phyloP scores from a whole-genome alignment of 768 basidiomycete genomes.

The Tulasnella calospora region DNA sequence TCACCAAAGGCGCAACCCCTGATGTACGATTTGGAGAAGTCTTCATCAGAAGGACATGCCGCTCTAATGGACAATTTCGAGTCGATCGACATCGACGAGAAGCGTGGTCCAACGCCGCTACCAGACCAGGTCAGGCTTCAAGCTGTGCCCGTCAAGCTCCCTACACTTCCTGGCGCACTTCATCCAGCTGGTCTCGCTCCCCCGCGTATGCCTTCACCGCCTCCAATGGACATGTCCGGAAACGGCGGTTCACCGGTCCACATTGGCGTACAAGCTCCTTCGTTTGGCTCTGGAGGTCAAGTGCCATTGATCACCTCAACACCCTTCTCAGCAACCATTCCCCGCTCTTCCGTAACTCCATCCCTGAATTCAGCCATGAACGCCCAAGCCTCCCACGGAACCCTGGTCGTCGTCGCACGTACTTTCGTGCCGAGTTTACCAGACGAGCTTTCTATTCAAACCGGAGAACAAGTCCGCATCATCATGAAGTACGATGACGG shows the following conservation, averaged over 20 bases:
- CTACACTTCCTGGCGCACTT: slow-evolving; percentile 15
- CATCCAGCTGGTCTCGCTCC: slow-evolving; percentile 17
- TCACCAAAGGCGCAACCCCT: neutral
- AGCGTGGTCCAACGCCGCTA: slow-evolving; percentile 13
- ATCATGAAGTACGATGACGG: slow-evolving; percentile 22
- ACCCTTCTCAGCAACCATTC: slow-evolving; percentile 10
- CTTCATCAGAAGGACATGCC: neutral
- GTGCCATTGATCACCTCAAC: slow-evolving; percentile 12
- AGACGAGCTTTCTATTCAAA: slow-evolving; percentile 23
- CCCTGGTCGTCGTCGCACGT: slow-evolving; percentile 20
- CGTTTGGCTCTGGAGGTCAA: slow-evolving; percentile 8
- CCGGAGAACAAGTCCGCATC: slow-evolving; percentile 22
- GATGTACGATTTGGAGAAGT: neutral
- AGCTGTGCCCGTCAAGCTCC: slow-evolving; percentile 3
- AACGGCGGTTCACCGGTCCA: neutral
- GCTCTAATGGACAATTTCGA: slow-evolving; percentile 17
- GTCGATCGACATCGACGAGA: slow-evolving; percentile 25
- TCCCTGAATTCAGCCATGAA: slow-evolving; percentile 6
- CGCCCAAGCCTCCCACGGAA: neutral
- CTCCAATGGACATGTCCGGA: neutral
- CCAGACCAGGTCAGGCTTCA: slow-evolving; percentile 7
- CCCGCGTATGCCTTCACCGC: slow-evolving; percentile 19
- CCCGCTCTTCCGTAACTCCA: slow-evolving; percentile 5
- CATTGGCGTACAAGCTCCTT: neutral
- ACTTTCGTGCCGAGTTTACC: slow-evolving; percentile 26